Evolutionary conservation across 2,329 filamentous ascomycete species (phyloP), one percentile per base, ranked within the genome.

Genomic region (Epichloe uncinata): DNA sequence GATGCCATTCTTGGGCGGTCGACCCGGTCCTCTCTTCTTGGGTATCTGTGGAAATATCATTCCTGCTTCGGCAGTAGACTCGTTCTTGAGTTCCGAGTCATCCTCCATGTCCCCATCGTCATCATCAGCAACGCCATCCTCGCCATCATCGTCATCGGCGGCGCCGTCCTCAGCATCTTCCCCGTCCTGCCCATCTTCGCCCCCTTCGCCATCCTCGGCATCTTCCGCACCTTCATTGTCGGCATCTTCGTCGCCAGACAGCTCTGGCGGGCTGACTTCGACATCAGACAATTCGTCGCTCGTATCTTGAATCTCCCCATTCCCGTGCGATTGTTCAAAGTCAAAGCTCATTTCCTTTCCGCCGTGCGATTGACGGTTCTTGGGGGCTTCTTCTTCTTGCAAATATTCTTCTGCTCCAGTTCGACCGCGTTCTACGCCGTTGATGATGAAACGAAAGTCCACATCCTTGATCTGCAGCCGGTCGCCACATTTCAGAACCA

Each of bases 1-100:
- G 61, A 88, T 77, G 30, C 86, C 86, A 59, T 90, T 85, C 68
- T 90, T 90, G 0, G 86, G 86, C 18, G 86, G 86, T 48, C 86
- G 73, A n/a, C 86, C 86, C 8, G 86, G 86, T 12, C 86, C 86
- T 56, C 85, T 81, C 54, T 84, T 82, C 66, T 79, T 84, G 30
- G 79, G 76, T 33, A 79, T 67, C 50, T 70, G 65, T 18, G 67
- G 63, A 52, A 70, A 58, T 20, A 66, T 56, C 5, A 65, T 65
- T 8, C 69, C 66, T 5, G 64, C 54, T n/a, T 62, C 60, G 15
- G 59, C 52, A 35, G 60, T 52, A 12, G 60, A 51, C 49, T 66
- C 65, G 4, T 57, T 55, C 50, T 62, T 63, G 34, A 64, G 51
- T 36, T 58, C 49, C 20, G 42, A 42, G 18, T 44, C 42, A 42